Percentiles rank a stretch among this genome's conserved stretches.
These are phyloP conservation scores for Thalia dealbata DNA, from an alignment of 176 grass and related monocot species.

Conservation along the genomic window DNA sequence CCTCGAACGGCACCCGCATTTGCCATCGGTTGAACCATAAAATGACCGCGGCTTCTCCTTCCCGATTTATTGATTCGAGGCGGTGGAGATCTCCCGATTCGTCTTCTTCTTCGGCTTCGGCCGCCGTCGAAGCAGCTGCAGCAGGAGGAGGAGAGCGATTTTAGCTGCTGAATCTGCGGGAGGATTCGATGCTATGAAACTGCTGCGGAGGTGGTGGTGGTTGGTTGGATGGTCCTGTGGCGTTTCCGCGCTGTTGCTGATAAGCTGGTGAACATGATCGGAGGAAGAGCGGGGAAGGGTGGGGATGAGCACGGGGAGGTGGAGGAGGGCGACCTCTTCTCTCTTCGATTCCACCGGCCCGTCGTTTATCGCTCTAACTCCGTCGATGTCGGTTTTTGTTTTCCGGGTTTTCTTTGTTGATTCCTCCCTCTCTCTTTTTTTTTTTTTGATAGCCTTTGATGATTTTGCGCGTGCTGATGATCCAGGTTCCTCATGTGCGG, in stretches of 20 bases:
- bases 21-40: not conserved
- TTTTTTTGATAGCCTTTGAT: not conserved
- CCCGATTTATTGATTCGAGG: not conserved
- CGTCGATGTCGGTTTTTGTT: constrained; percentile 40
- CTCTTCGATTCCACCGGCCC: constrained; percentile 19
- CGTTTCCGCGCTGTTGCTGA: constrained; percentile 69
- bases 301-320: constrained; percentile 13
- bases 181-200: not conserved
- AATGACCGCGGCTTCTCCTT: not conserved
- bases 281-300: constrained; percentile 24
- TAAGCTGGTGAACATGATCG: constrained; percentile 62
- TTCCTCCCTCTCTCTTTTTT: too few relatives aligned
- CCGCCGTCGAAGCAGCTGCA: not conserved
- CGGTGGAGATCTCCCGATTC: not conserved
- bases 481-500: constrained; percentile 80
- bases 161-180: not conserved
- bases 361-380: constrained; percentile 32
- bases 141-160: not conserved
- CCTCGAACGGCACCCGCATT: too few relatives aligned
- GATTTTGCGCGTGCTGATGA: not conserved
- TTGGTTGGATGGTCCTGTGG: constrained; percentile 55
- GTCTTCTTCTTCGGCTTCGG: not conserved
- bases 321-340: constrained; percentile 7
- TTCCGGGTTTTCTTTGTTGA: too few relatives aligned
- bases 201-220: not conserved